Base-by-base conservation (phyloP, 208 protist genomes). In the Leishmania turanica region DNA sequence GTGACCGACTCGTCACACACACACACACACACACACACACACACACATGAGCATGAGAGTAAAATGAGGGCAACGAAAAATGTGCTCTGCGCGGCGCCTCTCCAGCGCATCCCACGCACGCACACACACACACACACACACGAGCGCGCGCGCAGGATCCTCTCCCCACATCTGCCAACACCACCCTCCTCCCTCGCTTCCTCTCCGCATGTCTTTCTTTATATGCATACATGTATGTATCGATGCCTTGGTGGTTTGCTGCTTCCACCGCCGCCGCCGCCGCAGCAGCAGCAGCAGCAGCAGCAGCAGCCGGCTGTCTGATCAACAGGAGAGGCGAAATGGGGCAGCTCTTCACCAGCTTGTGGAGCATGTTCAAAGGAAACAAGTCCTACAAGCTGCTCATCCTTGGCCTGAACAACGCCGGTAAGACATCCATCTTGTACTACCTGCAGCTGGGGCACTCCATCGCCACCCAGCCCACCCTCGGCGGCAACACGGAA, bases 361-460 rank as follows among this genome's bases (percentile, higher is more conserved):
- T 97, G 42, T 97, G 90, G 86, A 78, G 84, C 34, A 65, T 93
- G 24, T 97, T 95, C 75, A 90, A 64, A 64, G 81, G 84, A 0
- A 89, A 81, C 66, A 58, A 88, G 15, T 86, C 87, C 17, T 97
- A 97, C 88, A 96, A 98, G 62, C 90, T 99, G 34, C 87, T 99
- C 62, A 98, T 99, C 79, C 86, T 99, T 47, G 98, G 98, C 31
- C 93, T 99, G 34, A 98, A 99, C 88, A 99, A 98, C 77, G 98
- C 98, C 31, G 98, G 99, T 49, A 99, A 99, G 87, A 99, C 99
- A 3, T 99, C 98, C 17, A 99, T 99, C 69, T 87, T 99, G 1
- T 99, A 99, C 87, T 98, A 99, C 80, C 87, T 99, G 15, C 99
- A 99, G 82, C 88, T 99, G 13, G 98, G 97, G 11, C 97, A 99